These are phyloP conservation scores for Fagus crenata DNA, from an alignment of 306 rosid genomes.

Conservation along the genomic window DNA sequence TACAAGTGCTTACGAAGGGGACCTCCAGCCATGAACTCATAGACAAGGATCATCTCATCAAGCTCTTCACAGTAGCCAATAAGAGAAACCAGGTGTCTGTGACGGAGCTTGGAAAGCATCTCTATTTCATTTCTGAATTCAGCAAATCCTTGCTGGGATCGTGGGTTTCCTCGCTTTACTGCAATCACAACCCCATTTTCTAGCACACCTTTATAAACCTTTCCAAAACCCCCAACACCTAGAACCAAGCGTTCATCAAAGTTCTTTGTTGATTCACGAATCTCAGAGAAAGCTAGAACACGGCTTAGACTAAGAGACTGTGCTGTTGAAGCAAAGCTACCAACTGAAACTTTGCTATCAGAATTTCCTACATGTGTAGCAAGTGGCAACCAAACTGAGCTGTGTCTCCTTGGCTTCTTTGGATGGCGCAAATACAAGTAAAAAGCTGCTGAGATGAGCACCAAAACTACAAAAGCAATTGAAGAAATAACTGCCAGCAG, in stretches of 20 bases:
- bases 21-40: slow-evolving; percentile 43
- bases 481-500: slow-evolving; percentile 23
- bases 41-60: slow-evolving; percentile 44
- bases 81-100: slow-evolving; percentile 42
- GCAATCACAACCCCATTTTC: slow-evolving; percentile 41
- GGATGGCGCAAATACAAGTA: slow-evolving; percentile 9
- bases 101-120: slow-evolving; percentile 43
- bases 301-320: slow-evolving; percentile 32
- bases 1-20: slow-evolving; percentile 41
- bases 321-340: slow-evolving; percentile 36
- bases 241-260: slow-evolving; percentile 38
- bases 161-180: slow-evolving; percentile 35
- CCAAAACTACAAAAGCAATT: slow-evolving; percentile 23
- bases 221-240: slow-evolving; percentile 48
- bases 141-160: slow-evolving; percentile 34
- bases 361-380: slow-evolving; percentile 28
- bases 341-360: slow-evolving; percentile 36
- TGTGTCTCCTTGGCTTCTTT: slow-evolving; percentile 22
- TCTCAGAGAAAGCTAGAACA: slow-evolving; percentile 30
- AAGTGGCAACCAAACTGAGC: slow-evolving; percentile 28
- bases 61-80: slow-evolving; percentile 43
- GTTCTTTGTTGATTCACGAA: slow-evolving; percentile 33
- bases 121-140: slow-evolving; percentile 44
- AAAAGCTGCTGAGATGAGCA: slow-evolving; percentile 20
- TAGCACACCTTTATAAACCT: slow-evolving; percentile 38